phyloP scores from a whole-genome alignment of 2,329 filamentous ascomycete genomes.

The Ophiosphaerella korrae region DNA sequence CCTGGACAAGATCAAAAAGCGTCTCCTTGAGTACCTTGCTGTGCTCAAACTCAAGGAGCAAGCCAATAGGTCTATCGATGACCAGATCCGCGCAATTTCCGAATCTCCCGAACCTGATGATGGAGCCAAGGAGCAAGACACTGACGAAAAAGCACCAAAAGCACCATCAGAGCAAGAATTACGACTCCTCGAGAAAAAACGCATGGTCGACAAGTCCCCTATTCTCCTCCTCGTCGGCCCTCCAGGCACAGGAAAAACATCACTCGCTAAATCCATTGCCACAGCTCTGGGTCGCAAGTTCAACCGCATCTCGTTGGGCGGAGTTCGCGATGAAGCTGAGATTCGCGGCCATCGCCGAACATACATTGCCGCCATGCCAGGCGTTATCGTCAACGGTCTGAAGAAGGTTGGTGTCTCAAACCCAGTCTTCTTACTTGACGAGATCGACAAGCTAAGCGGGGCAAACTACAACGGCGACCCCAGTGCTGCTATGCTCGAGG shows the following conservation, averaged over 20 bases:
- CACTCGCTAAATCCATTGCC: slow-evolving; percentile 89
- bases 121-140: slow-evolving; percentile 46
- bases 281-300: slow-evolving; percentile 93
- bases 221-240: slow-evolving; percentile 93
- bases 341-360: slow-evolving; percentile 93
- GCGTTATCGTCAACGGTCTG: slow-evolving; percentile 87
- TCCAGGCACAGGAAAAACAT: slow-evolving; percentile 95
- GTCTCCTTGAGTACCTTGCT: slow-evolving; percentile 90
- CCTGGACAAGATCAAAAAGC: slow-evolving; percentile 95
- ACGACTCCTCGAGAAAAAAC: slow-evolving; percentile 77
- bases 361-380: slow-evolving; percentile 99
- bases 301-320: slow-evolving; percentile 93
- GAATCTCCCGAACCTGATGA: slow-evolving; percentile 48
- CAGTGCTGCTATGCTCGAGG: slow-evolving; percentile 96
- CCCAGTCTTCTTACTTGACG: slow-evolving; percentile 92
- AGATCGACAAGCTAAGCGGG: slow-evolving; percentile 95
- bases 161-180: slow-evolving; percentile 61
- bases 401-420: slow-evolving; percentile 96
- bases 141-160: slow-evolving; percentile 47
- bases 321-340: slow-evolving; percentile 94
- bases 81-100: slow-evolving; percentile 68
- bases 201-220: slow-evolving; percentile 91
- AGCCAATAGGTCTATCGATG: slow-evolving; percentile 81
- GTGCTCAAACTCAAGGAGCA: slow-evolving; percentile 95
- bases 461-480: slow-evolving; percentile 95